Evolutionary conservation across 305 asterid species (phyloP), one percentile per base, ranked within the genome.

Genomic region (Fraxinus xanthoxyloides): DNA sequence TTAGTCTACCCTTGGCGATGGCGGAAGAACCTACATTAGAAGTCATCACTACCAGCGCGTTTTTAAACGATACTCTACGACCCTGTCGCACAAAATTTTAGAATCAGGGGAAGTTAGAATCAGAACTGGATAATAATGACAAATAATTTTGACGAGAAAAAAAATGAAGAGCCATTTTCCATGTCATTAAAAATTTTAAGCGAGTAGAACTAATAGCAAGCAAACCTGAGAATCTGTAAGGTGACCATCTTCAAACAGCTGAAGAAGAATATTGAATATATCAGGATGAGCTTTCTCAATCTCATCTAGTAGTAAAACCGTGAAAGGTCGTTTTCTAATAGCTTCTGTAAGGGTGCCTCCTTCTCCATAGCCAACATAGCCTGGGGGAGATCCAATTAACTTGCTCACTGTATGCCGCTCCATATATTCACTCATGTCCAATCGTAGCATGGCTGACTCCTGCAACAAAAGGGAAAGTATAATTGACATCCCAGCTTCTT

Each of bases 311-410:
- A 95, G 93, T 77, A 95, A 92, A 23, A 95, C 96, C 0, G 98
- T 94, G 84, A 94, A 95, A 72, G 99, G 99, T 63, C 81, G 89
- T 87, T 86, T 92, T 84, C 99, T 88, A 87, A 95, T 94, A 56
- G 99, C 99, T 94, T 94, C 99, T 0, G 98, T 95, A 19, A 95
- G 95, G 83, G 92, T 87, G 51, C 98, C 97, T 61, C 99, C 98
- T 74, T 92, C 98, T 75, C 97, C 98, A 78, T 95, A 95, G 81
- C 99, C 99, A 28, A 94, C 89, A 38, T 95, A 95, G 77, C 99
- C 99, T n/a, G 99, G 99, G 81, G 99, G 99, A 54, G 99, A 94
- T 80, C 99, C 99, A 56, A 95, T 95, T 90, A 95, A 87, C 93
- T 94, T 95, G 90, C 99, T 95, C 59, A 95, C 95, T n/a, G 98